phyloP scores from a whole-genome alignment of 495 filamentous ascomycete species.

The Clohesyomyces aquaticus region DNA sequence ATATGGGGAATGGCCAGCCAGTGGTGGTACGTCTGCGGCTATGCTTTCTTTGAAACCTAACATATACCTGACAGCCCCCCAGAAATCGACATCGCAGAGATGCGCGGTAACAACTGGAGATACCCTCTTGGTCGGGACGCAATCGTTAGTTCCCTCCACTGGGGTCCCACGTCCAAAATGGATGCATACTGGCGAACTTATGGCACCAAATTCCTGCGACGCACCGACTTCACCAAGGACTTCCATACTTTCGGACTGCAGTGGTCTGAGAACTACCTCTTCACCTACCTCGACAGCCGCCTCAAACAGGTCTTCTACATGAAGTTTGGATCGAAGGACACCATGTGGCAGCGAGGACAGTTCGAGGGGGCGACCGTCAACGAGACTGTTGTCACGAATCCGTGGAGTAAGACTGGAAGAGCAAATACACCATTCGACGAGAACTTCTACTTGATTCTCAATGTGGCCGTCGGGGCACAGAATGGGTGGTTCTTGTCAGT shows the following conservation, averaged over 20 bases:
- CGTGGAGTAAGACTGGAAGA: slow-evolving; percentile 28
- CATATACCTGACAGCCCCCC: background rate
- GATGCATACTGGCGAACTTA: slow-evolving; percentile 27
- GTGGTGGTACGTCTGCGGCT: background rate
- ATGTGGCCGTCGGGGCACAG: slow-evolving; percentile 33
- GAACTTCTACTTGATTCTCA: slow-evolving; percentile 34
- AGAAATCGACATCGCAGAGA: slow-evolving; percentile 37
- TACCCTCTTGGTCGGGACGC: slow-evolving; percentile 25
- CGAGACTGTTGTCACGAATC: slow-evolving; percentile 23
- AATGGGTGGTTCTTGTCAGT: slow-evolving; percentile 32
- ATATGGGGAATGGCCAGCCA: slow-evolving; percentile 57
- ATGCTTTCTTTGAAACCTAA: no score
- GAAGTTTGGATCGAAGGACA: slow-evolving; percentile 23
- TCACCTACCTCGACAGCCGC: slow-evolving; percentile 37
- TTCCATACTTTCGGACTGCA: slow-evolving; percentile 38
- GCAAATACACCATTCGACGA: slow-evolving; percentile 36
- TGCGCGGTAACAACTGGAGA: slow-evolving; percentile 22
- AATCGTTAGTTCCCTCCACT: slow-evolving; percentile 25
- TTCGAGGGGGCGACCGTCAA: slow-evolving; percentile 23
- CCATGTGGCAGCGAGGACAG: slow-evolving; percentile 29
- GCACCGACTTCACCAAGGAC: slow-evolving; percentile 26
- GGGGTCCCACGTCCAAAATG: slow-evolving; percentile 29
- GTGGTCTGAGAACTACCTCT: slow-evolving; percentile 37
- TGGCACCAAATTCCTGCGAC: slow-evolving; percentile 7
- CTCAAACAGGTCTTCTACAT: slow-evolving; percentile 35